Conservation (phyloP, 169 alveolate genomes). For the Eimeria praecox region DNA sequence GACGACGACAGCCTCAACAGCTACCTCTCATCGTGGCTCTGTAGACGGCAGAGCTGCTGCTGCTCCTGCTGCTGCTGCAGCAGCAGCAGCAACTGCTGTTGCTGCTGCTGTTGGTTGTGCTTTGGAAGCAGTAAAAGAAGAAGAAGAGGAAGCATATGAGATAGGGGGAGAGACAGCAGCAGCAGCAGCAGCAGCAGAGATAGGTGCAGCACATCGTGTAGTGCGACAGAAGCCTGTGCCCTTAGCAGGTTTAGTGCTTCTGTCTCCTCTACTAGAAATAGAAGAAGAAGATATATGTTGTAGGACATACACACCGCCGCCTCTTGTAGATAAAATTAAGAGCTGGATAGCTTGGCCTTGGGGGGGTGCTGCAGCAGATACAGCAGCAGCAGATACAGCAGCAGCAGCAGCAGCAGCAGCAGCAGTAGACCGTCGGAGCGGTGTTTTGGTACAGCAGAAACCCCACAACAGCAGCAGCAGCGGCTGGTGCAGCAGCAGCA, state of each 20-base stretch:
- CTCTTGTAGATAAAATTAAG: background rate
- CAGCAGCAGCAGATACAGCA: too few species aligned
- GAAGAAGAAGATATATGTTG: background rate
- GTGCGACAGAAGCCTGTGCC: conserved; percentile 54
- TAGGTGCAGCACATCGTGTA: background rate
- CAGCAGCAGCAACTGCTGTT: too few species aligned
- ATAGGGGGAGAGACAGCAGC: background rate
- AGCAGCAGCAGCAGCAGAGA: background rate
- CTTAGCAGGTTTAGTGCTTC: conserved; percentile 8
- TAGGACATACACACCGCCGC: too few species aligned
- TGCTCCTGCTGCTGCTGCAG: conserved; percentile 1
- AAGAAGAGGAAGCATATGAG: background rate
- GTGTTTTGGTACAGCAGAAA: too few species aligned
- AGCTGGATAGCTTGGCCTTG: background rate
- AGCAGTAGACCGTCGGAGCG: too few species aligned
- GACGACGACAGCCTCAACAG: background rate
- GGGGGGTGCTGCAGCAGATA: too few species aligned
- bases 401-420: too few species aligned
- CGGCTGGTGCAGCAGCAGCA: too few species aligned
- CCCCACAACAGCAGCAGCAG: too few species aligned
- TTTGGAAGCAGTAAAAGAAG: background rate
- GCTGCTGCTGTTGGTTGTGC: too few species aligned
- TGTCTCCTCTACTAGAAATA: conserved; percentile 36
- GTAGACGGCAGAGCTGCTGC: background rate
- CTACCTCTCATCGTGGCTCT: background rate